phyloP scores from a whole-genome alignment of 2,329 filamentous ascomycete genomes.

The Amphichorda felina region DNA sequence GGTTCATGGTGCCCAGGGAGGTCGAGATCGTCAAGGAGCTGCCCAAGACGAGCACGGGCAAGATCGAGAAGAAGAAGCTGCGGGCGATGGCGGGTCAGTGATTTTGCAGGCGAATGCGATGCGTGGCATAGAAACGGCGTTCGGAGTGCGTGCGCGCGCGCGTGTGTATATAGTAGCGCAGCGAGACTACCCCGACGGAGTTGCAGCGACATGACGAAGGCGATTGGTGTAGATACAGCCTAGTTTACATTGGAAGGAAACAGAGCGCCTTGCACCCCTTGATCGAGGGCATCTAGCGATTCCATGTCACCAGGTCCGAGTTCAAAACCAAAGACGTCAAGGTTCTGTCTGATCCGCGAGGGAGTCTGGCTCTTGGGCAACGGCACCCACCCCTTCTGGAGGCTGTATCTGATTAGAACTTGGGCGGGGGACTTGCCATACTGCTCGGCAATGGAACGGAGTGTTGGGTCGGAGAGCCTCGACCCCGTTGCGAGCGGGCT shows the following conservation, averaged over 20 bases:
- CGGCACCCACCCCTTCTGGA: constrained; percentile 60
- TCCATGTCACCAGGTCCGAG: constrained; percentile 45
- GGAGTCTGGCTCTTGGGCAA: constrained; percentile 53
- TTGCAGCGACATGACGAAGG: too few species aligned
- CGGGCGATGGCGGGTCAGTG: constrained; percentile 57
- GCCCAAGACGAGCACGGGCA: constrained; percentile 95
- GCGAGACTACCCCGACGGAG: too few species aligned
- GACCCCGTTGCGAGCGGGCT: constrained; percentile 22
- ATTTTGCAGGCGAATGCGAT: not conserved
- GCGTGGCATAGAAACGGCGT: too few species aligned
- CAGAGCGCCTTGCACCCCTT: constrained; percentile 7
- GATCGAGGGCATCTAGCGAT: constrained; percentile 15
- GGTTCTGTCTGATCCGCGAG: constrained; percentile 47
- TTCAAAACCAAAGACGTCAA: constrained; percentile 48
- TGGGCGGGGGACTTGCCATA: constrained; percentile 50
- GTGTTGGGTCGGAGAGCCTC: constrained; percentile 37
- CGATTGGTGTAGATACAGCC: not conserved
- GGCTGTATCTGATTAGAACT: constrained; percentile 54
- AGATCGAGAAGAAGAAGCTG: constrained; percentile 90
- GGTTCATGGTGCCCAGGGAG: constrained; percentile 73
- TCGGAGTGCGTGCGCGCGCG: not conserved
- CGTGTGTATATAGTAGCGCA: not conserved
- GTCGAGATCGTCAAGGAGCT: constrained; percentile 75
- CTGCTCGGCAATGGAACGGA: too few species aligned
- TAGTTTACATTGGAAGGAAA: constrained; percentile 17